These are phyloP conservation scores for Coemansia sp. DNA, from an alignment of 192 early-diverging fungal species.

Conservation along the genomic window DNA sequence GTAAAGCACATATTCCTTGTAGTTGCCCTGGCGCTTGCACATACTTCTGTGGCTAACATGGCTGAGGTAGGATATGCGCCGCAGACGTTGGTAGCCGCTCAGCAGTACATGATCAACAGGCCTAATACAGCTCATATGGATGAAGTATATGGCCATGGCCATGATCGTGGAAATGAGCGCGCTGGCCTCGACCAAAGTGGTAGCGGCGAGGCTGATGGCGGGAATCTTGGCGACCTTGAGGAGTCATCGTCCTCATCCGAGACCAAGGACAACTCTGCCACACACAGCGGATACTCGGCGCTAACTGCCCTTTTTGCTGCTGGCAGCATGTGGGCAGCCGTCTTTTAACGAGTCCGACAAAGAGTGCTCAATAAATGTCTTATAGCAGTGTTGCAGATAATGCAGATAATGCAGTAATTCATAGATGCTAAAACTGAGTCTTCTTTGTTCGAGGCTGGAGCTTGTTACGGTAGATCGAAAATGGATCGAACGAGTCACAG, in stretches of 20 bases:
- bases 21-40: not conserved
- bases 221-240: not conserved
- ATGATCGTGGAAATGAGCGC: not conserved
- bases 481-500: slow-evolving; percentile 34
- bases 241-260: slow-evolving; percentile 6
- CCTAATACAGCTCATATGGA: not conserved
- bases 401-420: no score
- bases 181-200: not conserved
- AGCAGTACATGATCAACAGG: slow-evolving; percentile 34
- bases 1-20: not conserved
- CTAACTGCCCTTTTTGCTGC: not conserved
- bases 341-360: not conserved
- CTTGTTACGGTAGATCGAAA: slow-evolving; percentile 22
- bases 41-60: not conserved
- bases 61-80: slow-evolving; percentile 44
- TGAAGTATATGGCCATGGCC: not conserved
- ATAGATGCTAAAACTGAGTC: not conserved
- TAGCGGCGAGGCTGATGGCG: not conserved
- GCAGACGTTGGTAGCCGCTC: slow-evolving; percentile 25
- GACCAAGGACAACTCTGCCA: slow-evolving; percentile 8
- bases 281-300: not conserved
- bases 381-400: no score
- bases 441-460: not conserved
- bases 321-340: slow-evolving; percentile 2
- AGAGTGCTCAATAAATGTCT: not conserved